phyloP scores from a whole-genome alignment of 495 filamentous ascomycete species.

The Aspergillus campestris region DNA sequence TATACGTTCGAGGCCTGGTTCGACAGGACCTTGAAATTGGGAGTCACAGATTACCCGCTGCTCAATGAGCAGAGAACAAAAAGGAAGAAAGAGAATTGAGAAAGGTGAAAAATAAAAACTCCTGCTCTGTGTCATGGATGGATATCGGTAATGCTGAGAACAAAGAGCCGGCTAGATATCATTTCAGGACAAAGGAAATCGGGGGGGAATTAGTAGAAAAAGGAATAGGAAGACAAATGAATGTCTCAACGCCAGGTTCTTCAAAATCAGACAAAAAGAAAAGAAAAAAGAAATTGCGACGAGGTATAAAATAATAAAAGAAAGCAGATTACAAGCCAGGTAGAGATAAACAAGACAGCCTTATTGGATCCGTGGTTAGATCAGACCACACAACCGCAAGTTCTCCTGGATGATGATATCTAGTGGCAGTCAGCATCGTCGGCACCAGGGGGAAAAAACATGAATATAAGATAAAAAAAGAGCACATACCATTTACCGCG shows the following conservation, averaged over 20 bases:
- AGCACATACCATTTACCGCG: constrained; percentile 97
- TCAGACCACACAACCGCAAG: constrained; percentile 93
- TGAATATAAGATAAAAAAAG: no score
- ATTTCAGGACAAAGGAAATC: constrained; percentile 28
- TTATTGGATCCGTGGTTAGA: constrained; percentile 53
- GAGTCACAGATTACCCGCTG: constrained; percentile 8
- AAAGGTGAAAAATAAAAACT: constrained; percentile 7
- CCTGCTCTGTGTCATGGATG: constrained; percentile 35
- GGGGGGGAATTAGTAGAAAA: constrained; percentile 10
- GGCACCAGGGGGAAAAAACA: neutral
- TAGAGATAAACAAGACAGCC: constrained; percentile 28
- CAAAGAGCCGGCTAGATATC: constrained; percentile 37
- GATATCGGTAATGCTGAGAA: constrained; percentile 25
- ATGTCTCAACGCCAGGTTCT: constrained; percentile 40
- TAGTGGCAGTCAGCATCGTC: constrained; percentile 24
- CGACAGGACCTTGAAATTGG: no score
- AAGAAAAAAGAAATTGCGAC: constrained; percentile 18
- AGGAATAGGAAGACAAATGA: constrained; percentile 17
- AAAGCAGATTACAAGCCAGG: constrained; percentile 20
- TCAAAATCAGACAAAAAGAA: constrained; percentile 13
- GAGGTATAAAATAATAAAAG: constrained; percentile 17
- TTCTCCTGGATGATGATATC: constrained; percentile 99
- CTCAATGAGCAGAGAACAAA: neutral
- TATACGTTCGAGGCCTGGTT: neutral
- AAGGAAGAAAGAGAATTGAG: constrained; percentile 7